Evolutionary conservation across 2,329 filamentous ascomycete species (phyloP), one percentile per base, ranked within the genome.

Genomic region (Aureobasidium subglaciale): DNA sequence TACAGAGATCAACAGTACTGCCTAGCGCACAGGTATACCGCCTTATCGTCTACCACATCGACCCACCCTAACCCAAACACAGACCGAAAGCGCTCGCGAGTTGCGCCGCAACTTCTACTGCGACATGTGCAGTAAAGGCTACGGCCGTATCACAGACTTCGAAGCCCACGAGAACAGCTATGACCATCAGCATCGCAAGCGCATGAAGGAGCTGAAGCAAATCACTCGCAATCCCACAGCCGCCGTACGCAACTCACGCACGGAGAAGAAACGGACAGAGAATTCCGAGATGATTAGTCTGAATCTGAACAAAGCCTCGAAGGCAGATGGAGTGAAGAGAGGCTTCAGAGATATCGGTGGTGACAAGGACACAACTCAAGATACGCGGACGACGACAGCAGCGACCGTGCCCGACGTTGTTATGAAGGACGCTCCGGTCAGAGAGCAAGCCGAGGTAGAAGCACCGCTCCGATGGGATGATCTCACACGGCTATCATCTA

Each of bases 131-230:
- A 84, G 87, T 61, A 97, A 97, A 74, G 92, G 91, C 64, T 99
- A 97, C 73, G 84, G 86, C 1, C 90, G 93, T 56, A 92, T 95
- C 79, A 92, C 95, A 68, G 92, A 97, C 70, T 96, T 95, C 70
- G 92, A 97, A 71, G 87, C 91, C 7, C 93, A 99, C 70, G 88
- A 96, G 56, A 85, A 85, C 60, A 93, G 88, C 65, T 97, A 97
- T 71, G 93, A 97, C 68, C 93, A 99, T 73, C 88, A 88, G 64
- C 93, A 99, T 72, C 91, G 90, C 70, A 90, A 95, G 68, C 86
- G 88, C 48, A 81, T 91, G 57, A 88, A 89, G 71, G 88, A 93
- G 65, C 90, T 92, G 87, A 90, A 90, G 72, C 84, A 87, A 65
- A 86, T 91, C 77, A 84, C 87, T 29, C 83, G 85, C 62, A 85